phyloP scores from a whole-genome alignment of 176 grass and related monocot species.

The Hyparrhenia diplandra region DNA sequence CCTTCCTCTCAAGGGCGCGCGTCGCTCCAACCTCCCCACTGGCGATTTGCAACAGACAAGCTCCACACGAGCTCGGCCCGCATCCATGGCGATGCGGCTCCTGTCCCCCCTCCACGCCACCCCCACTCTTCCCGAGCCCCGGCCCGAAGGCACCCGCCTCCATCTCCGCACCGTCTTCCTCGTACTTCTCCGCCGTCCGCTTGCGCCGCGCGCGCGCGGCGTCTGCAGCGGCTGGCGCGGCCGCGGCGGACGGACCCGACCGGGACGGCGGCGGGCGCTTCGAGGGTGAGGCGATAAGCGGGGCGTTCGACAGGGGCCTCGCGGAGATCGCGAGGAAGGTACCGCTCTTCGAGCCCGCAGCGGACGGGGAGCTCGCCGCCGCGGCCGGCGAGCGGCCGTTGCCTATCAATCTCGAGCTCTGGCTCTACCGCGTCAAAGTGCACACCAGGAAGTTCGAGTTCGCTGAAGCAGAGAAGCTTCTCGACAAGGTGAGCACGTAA shows the following conservation, averaged over 20 bases:
- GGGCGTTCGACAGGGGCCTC: conserved; percentile 51
- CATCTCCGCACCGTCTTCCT: not conserved
- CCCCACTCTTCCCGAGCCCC: conserved; percentile 23
- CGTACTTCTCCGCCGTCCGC: conserved; percentile 21
- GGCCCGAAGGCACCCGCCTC: not conserved
- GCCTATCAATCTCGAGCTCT: conserved; percentile 89
- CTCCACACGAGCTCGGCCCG: conserved; percentile 5
- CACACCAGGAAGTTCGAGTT: conserved; percentile 75
- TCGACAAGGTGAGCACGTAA: conserved; percentile 56
- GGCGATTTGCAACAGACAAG: not conserved
- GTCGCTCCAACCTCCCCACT: not conserved
- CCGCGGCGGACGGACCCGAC: conserved; percentile 11
- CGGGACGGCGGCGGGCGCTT: conserved; percentile 29
- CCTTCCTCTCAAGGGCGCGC: conserved; percentile 16
- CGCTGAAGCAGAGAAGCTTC: conserved; percentile 74
- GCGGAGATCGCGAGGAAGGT: conserved; percentile 85
- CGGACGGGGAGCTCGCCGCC: conserved; percentile 28
- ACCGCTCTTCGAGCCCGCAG: conserved; percentile 73
- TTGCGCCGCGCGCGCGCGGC: conserved; percentile 25
- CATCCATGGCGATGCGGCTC: conserved; percentile 56
- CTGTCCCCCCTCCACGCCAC: conserved; percentile 45
- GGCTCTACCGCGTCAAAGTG: conserved; percentile 75
- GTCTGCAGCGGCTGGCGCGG: conserved; percentile 1
- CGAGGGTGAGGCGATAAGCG: conserved; percentile 34
- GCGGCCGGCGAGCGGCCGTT: conserved; percentile 53